Evolutionary conservation across 345 rosid species (phyloP).

Genomic region (Sonneratia alba): DNA sequence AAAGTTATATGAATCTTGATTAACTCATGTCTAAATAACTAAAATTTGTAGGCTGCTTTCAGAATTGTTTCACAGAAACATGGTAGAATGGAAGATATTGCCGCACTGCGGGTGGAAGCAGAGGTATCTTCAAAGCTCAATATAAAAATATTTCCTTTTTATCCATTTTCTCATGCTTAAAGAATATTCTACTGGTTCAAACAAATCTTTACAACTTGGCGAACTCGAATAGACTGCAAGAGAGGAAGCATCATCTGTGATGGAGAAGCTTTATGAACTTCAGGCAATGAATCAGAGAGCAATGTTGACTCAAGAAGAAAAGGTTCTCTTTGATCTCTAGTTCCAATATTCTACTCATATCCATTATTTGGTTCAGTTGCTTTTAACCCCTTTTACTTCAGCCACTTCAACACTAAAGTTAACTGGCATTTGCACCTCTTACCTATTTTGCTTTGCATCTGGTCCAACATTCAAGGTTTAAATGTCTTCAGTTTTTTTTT

Average conservation of each 20-base stretch:
- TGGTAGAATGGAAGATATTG: slow-evolving; percentile 38
- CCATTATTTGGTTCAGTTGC: not conserved
- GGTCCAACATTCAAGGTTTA: not conserved
- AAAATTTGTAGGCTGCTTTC: slow-evolving; percentile 55
- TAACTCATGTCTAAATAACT: slow-evolving; percentile 5
- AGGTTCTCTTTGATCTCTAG: slow-evolving; percentile 31
- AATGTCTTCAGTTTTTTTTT: too few relatives aligned
- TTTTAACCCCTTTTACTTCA: not conserved
- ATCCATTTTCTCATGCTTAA: not conserved
- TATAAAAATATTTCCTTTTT: not conserved
- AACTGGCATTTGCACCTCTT: not conserved
- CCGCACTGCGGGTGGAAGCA: slow-evolving; percentile 56
- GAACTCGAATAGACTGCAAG: slow-evolving; percentile 41
- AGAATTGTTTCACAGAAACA: slow-evolving; percentile 43
- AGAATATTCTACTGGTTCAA: not conserved
- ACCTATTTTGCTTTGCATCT: not conserved
- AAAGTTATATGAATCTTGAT: not conserved
- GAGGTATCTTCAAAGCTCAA: slow-evolving; percentile 39
- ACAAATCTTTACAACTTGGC: slow-evolving; percentile 4
- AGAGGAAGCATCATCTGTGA: slow-evolving; percentile 58
- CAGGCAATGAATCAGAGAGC: slow-evolving; percentile 57
- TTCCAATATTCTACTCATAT: not conserved
- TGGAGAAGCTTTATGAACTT: slow-evolving; percentile 62
- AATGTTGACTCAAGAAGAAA: slow-evolving; percentile 79
- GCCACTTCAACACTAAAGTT: not conserved